Evolutionary conservation across 805 yeast genomes (phyloP), one percentile per base, ranked within the genome.

Genomic region (Saturnispora halmiae): DNA sequence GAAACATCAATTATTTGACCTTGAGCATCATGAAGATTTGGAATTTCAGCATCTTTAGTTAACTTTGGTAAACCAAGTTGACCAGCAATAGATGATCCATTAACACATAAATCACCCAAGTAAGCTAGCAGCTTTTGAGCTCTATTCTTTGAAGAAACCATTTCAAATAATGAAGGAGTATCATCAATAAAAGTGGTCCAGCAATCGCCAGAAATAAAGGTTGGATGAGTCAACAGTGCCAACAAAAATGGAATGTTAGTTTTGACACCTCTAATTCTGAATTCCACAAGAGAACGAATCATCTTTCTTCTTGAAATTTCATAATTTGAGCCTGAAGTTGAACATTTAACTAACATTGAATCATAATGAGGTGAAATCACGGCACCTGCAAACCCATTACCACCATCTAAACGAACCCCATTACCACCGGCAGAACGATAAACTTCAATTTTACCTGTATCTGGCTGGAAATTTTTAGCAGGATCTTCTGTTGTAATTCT

Each of bases 261-360:
- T 72, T 92, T 92, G 55, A 92, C 98, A 62, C 99, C 99, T 71
- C 98, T 82, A 57, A 92, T 86, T 73, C 98, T 82, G 69, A 92
- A 92, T 68, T 92, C 99, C 52, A 92, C 85, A 60, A 92, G 73
- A 13, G 99, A 82, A 61, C 99, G 77, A 58, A 92, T 73, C 97
- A 92, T 94, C 73, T 92, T 92, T 65, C 98, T 76, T 63, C 99
- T 79, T 38, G 95, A 85, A 55, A 92, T 90, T 69, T 92, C 99
- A 96, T 81, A 47, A 82, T 70, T 59, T 90, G 85, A 34, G 97
- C 98, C 51, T 78, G 75, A 34, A 90, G 80, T 32, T 77, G 79
- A 2, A 96, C 90, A 64, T 65, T 90, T 90, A 33, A 97, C 97
- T 50, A 90, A 68, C 13, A 96, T 86, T 34, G 97, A 96, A 63